Conservation (phyloP, 1,284 basidiomycete genomes). For the Ganoderma leucocontextum region DNA sequence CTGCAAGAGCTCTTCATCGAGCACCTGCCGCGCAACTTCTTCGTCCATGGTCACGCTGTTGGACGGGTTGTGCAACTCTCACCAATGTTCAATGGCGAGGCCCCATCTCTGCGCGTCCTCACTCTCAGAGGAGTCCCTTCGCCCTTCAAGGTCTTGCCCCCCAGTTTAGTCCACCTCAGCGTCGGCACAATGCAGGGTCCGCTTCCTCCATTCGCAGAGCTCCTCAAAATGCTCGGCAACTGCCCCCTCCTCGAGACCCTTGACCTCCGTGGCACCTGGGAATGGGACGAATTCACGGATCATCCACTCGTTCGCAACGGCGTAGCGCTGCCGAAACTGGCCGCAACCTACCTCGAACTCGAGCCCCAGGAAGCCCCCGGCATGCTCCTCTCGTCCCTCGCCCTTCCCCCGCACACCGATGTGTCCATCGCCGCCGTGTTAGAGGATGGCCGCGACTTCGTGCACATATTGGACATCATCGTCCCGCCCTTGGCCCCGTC, state of each 20-base stretch:
- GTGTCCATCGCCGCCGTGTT: not conserved
- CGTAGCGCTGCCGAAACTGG: not conserved
- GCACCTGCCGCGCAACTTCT: not conserved
- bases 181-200: not conserved
- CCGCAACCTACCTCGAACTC: not conserved
- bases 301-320: not conserved
- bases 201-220: not conserved
- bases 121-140: not conserved
- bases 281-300: not conserved
- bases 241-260: not conserved
- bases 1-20: conserved; percentile 6
- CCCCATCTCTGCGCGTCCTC: conserved; percentile 3
- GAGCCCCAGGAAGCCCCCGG: not conserved
- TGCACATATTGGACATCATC: not conserved
- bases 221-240: not conserved
- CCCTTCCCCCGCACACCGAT: conserved; percentile 1
- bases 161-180: not conserved
- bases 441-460: not conserved
- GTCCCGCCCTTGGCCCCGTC: not conserved
- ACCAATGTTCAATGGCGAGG: not conserved
- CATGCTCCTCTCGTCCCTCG: not conserved
- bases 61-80: not conserved
- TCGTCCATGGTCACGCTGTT: not conserved
- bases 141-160: not conserved
- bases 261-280: not conserved